Conservation (phyloP, 1,284 basidiomycete genomes). For the Cryptococcus sp. region DNA sequence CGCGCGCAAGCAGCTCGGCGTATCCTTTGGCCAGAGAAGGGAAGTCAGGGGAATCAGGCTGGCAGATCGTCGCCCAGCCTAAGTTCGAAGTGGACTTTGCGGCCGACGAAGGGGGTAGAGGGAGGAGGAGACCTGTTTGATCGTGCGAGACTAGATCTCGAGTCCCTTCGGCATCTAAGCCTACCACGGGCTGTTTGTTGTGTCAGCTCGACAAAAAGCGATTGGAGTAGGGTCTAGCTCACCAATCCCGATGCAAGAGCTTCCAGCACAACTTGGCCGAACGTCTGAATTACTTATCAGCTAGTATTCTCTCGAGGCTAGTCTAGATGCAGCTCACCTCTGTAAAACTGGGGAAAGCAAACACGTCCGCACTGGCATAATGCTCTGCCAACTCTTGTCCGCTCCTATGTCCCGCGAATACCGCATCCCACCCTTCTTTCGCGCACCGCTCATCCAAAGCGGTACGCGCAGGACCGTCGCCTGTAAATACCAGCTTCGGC, state of each 20-base stretch:
- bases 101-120: slow-evolving; percentile 27
- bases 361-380: slow-evolving; percentile 61
- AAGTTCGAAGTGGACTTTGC: slow-evolving; percentile 7
- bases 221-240: slow-evolving; percentile 8
- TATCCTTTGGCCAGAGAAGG: slow-evolving; percentile 52
- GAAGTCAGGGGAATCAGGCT: slow-evolving; percentile 49
- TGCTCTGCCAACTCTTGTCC: slow-evolving; percentile 54
- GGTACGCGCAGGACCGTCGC: slow-evolving; percentile 59
- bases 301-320: not conserved
- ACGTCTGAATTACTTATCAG: slow-evolving; percentile 49
- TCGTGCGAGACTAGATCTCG: slow-evolving; percentile 59
- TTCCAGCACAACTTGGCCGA: slow-evolving; percentile 62
- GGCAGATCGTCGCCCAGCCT: slow-evolving; percentile 47
- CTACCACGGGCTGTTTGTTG: slow-evolving; percentile 56
- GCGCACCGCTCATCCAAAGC: slow-evolving; percentile 57
- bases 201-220: no score
- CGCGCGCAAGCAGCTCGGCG: slow-evolving; percentile 53
- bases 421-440: slow-evolving; percentile 55
- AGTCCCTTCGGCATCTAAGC: slow-evolving; percentile 61
- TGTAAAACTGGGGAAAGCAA: slow-evolving; percentile 60
- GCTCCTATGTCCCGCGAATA: slow-evolving; percentile 58
- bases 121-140: slow-evolving; percentile 55
- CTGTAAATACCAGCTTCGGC: slow-evolving; percentile 60
- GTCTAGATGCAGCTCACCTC: slow-evolving; percentile 45
- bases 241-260: slow-evolving; percentile 59